phyloP scores from a whole-genome alignment of 768 basidiomycete species.

The Psilocybe sp. region DNA sequence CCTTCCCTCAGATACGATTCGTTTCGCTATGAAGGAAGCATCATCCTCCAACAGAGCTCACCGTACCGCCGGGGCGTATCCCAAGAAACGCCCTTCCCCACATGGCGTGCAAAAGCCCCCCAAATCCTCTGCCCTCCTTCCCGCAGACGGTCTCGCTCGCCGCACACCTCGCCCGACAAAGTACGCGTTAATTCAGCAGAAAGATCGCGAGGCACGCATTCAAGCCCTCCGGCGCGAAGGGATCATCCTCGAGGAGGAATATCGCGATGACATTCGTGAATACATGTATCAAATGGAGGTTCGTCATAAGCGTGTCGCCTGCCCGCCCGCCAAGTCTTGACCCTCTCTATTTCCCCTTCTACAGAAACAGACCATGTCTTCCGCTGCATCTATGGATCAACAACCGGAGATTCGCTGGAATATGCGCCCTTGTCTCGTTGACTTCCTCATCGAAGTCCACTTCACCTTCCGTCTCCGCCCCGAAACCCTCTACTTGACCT shows the following conservation, averaged over 20 bases:
- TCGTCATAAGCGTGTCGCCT: slow-evolving; percentile 29
- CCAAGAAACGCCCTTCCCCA: slow-evolving; percentile 84
- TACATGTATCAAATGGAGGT: slow-evolving; percentile 99
- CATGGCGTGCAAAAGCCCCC: slow-evolving; percentile 71
- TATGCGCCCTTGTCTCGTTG: slow-evolving; percentile 98
- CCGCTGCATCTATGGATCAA: slow-evolving; percentile 96
- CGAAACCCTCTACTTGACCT: slow-evolving; percentile 96
- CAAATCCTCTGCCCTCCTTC: slow-evolving; percentile 49
- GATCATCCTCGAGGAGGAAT: slow-evolving; percentile 89
- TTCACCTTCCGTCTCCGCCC: slow-evolving; percentile 97
- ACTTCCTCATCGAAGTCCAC: slow-evolving; percentile 98
- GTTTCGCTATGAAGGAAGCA: slow-evolving; percentile 75
- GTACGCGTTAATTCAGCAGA: slow-evolving; percentile 56
- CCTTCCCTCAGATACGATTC: slow-evolving; percentile 38
- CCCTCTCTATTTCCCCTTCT: slow-evolving; percentile 6
- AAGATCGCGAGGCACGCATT: slow-evolving; percentile 68
- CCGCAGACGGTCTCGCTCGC: slow-evolving; percentile 46
- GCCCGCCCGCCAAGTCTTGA: slow-evolving; percentile 15
- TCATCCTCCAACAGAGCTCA: slow-evolving; percentile 52
- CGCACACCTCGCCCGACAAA: slow-evolving; percentile 69
- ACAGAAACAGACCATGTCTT: slow-evolving; percentile 84
- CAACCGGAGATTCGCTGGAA: slow-evolving; percentile 99
- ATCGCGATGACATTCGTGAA: slow-evolving; percentile 84
- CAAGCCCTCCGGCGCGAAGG: slow-evolving; percentile 69
- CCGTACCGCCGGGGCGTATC: slow-evolving; percentile 66